phyloP scores from a whole-genome alignment of 164 flowering plant genomes.

The Cinnamomum chago region DNA sequence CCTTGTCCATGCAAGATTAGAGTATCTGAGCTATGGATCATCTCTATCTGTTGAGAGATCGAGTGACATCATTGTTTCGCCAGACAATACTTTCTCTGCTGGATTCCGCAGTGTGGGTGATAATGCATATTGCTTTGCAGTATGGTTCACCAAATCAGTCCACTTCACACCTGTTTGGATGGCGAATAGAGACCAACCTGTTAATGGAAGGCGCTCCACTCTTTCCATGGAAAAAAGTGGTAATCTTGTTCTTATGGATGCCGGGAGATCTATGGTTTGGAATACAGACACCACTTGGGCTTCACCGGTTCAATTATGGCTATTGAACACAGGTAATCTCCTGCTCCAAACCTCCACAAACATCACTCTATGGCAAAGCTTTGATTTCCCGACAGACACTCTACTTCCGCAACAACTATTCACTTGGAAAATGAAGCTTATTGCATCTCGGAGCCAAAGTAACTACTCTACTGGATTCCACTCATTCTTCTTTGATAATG shows the following conservation, averaged over 20 bases:
- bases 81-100: constrained; percentile 13
- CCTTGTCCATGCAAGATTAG: background rate
- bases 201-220: constrained; percentile 10
- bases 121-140: constrained; percentile 17
- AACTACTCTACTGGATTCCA: constrained; percentile 32
- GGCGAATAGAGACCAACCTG: constrained; percentile 25
- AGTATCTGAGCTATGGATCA: constrained; percentile 9
- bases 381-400: constrained; percentile 39
- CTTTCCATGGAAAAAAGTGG: constrained; percentile 10
- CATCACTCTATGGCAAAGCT: constrained; percentile 29
- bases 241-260: constrained; percentile 13
- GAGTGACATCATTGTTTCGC: constrained; percentile 12
- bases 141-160: constrained; percentile 18
- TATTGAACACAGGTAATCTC: background rate
- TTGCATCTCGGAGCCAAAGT: constrained; percentile 27
- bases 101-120: constrained; percentile 20
- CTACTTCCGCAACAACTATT: constrained; percentile 36
- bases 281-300: constrained; percentile 1
- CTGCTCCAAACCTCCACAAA: background rate
- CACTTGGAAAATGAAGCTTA: constrained; percentile 11
- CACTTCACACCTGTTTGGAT: constrained; percentile 16
- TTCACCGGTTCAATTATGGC: background rate
- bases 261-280: constrained; percentile 12
- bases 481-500: constrained; percentile 30
- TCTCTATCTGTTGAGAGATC: constrained; percentile 14